Evolutionary conservation across 345 rosid species (phyloP), one percentile per base, ranked within the genome.

Genomic region (Syzygium grande): DNA sequence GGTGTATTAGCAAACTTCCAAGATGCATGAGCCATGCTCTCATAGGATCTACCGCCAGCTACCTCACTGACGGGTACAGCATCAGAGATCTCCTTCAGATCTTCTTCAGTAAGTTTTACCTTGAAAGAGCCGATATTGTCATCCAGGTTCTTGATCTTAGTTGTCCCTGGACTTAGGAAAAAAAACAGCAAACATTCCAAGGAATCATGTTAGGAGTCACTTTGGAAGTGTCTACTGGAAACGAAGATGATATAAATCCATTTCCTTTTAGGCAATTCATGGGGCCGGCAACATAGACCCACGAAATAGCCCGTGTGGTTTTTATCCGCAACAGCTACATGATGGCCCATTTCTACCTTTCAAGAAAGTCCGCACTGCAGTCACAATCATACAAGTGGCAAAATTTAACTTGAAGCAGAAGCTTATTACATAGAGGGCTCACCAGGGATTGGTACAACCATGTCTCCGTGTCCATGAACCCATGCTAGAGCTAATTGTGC

Each of bases 361-460:
- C 73, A 84, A 23, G 61, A 34, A 51, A 84, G 51, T 29, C 51
- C 34, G 30, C 78, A 59, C 86, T 17, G 43, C 79, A 65, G 43
- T 87, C 78, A 65, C 43, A 65, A 65, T 30, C 23, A 65, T 65
- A 30, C 11, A 65, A 16, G 79, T 30, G 22, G 79, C 43, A 16
- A 22, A 65, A 9, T 88, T 86, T 56, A 91, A 90, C 85, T 91
- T 91, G 87, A 88, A 54, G 73, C 65, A 30, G 79, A 85, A 29
- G 78, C 12, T 46, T 16, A 65, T 83, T 53, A 22, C 23, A 87
- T 52, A 2, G 9, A 61, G 27, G 22, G 84, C 91, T 89, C 61
- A 94, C 95, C 94, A 49, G 95, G 95, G 87, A 93, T 93, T 21
- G 96, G 96, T 22, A 91, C 94, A 87, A 92, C 93, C 85, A 88